These are phyloP conservation scores for Fusarium humuli DNA, from an alignment of 2,329 filamentous ascomycete genomes.

Conservation along the genomic window DNA sequence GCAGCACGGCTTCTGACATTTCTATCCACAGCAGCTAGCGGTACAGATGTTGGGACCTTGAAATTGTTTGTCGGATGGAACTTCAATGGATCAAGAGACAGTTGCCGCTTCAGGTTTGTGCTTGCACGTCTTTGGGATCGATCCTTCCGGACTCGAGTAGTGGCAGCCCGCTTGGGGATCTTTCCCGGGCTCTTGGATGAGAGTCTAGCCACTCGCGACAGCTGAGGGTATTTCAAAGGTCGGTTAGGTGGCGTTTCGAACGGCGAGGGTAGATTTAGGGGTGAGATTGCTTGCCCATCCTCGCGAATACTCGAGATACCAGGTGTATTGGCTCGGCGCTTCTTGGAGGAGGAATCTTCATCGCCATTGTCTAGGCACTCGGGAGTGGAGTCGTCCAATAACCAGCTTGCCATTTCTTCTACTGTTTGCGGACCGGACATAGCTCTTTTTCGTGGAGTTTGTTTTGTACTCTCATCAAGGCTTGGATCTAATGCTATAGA, in stretches of 20 bases:
- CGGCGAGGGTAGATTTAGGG: slow-evolving; percentile 19
- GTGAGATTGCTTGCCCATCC: slow-evolving; percentile 12
- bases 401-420: slow-evolving; percentile 48
- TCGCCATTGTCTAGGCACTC: slow-evolving; percentile 10
- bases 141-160: slow-evolving; percentile 19
- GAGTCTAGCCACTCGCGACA: slow-evolving; percentile 22
- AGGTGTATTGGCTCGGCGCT: slow-evolving; percentile 14
- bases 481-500: background rate
- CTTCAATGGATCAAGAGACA: slow-evolving; percentile 36
- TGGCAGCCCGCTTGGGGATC: slow-evolving; percentile 29
- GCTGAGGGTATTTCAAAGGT: slow-evolving; percentile 2
- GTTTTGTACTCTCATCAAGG: slow-evolving; percentile 8
- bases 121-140: slow-evolving; percentile 29
- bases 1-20: slow-evolving; percentile 21
- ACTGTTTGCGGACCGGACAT: slow-evolving; percentile 23
- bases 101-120: slow-evolving; percentile 25
- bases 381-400: slow-evolving; percentile 44
- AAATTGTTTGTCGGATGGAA: slow-evolving; percentile 31
- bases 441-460: slow-evolving; percentile 23
- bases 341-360: slow-evolving; percentile 10
- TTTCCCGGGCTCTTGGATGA: slow-evolving; percentile 12
- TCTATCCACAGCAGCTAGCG: slow-evolving; percentile 23
- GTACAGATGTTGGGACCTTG: slow-evolving; percentile 14
- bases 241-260: slow-evolving; percentile 5
- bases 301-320: background rate